phyloP scores from a whole-genome alignment of 176 grass and related monocot species.

The Pontederia paniculata region DNA sequence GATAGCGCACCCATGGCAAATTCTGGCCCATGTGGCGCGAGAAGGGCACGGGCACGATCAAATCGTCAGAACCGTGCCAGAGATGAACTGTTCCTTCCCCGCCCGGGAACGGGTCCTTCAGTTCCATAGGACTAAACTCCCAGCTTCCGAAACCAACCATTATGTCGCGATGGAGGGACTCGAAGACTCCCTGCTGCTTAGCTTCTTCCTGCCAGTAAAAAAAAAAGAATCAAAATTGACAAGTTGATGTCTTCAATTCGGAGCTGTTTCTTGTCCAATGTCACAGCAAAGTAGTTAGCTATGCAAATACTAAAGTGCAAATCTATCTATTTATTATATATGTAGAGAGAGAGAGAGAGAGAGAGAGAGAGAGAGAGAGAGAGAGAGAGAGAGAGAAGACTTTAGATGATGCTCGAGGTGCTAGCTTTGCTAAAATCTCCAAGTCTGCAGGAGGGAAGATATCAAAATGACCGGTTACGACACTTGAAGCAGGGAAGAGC shows the following conservation, averaged over 20 bases:
- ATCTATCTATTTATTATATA: background rate
- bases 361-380: background rate
- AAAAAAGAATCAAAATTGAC: background rate
- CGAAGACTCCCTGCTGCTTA: slow-evolving; percentile 53
- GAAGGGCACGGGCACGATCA: slow-evolving; percentile 49
- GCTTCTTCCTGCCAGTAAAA: slow-evolving; percentile 28
- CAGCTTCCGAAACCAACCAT: slow-evolving; percentile 55
- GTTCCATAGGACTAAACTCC: slow-evolving; percentile 56
- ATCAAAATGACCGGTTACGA: slow-evolving; percentile 28
- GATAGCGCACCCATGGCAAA: slow-evolving; percentile 64
- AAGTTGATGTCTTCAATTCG: too few species aligned
- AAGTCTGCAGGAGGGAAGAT: slow-evolving; percentile 38
- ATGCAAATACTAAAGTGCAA: too few species aligned
- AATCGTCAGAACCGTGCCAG: slow-evolving; percentile 70
- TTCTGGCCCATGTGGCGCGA: slow-evolving; percentile 51
- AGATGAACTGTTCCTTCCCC: slow-evolving; percentile 56
- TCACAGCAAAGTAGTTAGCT: too few species aligned
- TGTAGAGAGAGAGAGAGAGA: background rate
- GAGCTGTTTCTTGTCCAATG: too few species aligned
- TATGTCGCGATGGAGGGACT: slow-evolving; percentile 55
- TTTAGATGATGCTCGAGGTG: background rate
- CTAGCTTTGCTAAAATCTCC: slow-evolving; percentile 28
- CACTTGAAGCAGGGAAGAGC: slow-evolving; percentile 55
- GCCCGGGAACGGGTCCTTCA: slow-evolving; percentile 62
- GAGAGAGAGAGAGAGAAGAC: background rate